phyloP scores from a whole-genome alignment of 805 yeast genomes.

The Priceomyces haplophilus region DNA sequence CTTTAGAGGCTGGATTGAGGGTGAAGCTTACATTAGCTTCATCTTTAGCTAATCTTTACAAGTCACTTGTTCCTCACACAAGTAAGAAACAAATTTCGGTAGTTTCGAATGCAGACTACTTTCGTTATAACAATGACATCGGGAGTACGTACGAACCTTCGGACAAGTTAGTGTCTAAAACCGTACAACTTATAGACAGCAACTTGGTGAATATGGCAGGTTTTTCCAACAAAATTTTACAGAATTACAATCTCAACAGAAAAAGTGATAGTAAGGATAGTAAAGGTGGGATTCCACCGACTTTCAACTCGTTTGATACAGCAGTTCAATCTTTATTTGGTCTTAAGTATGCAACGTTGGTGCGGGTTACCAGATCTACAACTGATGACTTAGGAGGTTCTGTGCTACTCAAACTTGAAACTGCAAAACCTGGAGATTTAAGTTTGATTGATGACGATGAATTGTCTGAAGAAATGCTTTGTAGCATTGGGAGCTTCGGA shows the following conservation, averaged over 20 bases:
- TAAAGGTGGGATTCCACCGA: slow-evolving; percentile 14
- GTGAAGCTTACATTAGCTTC: slow-evolving; percentile 48
- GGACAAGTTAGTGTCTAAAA: slow-evolving; percentile 16
- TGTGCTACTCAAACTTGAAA: slow-evolving; percentile 50
- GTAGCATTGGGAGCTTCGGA: slow-evolving; percentile 38
- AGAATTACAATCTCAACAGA: slow-evolving; percentile 21
- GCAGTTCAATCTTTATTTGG: slow-evolving; percentile 46
- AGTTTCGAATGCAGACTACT: slow-evolving; percentile 8
- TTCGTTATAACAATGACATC: slow-evolving; percentile 4
- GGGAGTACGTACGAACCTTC: slow-evolving; percentile 3
- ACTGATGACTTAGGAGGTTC: slow-evolving; percentile 52
- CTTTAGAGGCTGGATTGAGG: slow-evolving; percentile 50
- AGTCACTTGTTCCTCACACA: slow-evolving; percentile 37
- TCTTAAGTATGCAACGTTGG: slow-evolving; percentile 39
- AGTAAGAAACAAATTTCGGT: slow-evolving; percentile 19
- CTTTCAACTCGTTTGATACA: slow-evolving; percentile 43
- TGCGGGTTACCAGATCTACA: slow-evolving; percentile 55
- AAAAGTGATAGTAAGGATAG: neutral
- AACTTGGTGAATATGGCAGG: slow-evolving; percentile 37
- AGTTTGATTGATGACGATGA: slow-evolving; percentile 50
- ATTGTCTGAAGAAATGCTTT: slow-evolving; percentile 34
- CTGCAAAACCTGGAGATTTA: slow-evolving; percentile 52
- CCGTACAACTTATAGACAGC: slow-evolving; percentile 37
- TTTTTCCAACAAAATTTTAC: slow-evolving; percentile 36
- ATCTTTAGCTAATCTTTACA: slow-evolving; percentile 42